Evolutionary conservation across 2,329 filamentous ascomycete genomes (phyloP).

Genomic region (Neospermospora avenae): DNA sequence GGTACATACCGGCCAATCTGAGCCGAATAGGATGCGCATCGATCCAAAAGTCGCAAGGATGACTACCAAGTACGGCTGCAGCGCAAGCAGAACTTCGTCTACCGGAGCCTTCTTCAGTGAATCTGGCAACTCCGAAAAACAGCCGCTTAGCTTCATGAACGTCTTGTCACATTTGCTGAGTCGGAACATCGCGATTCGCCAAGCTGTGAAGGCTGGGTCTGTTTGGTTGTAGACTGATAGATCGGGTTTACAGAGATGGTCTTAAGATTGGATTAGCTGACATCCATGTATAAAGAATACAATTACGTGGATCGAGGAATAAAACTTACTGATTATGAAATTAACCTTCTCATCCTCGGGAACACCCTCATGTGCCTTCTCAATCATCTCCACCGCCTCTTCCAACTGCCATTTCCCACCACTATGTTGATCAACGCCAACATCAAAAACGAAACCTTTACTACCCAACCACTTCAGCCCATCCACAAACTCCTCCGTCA

Average conservation of each 20-base stretch:
- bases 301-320: no score
- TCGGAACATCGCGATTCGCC: slow-evolving; percentile 65
- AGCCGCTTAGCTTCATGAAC: slow-evolving; percentile 92
- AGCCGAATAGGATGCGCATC: slow-evolving; percentile 79
- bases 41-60: slow-evolving; percentile 71
- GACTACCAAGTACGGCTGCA: slow-evolving; percentile 69
- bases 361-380: slow-evolving; percentile 60
- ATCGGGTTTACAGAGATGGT: slow-evolving; percentile 89
- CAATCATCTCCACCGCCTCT: slow-evolving; percentile 68
- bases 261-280: slow-evolving; percentile 41
- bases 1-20: slow-evolving; percentile 92
- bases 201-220: slow-evolving; percentile 54
- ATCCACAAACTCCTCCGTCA: slow-evolving; percentile 62
- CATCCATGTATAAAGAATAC: no score
- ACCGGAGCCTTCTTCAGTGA: slow-evolving; percentile 47
- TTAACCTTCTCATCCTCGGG: slow-evolving; percentile 52
- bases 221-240: slow-evolving; percentile 58
- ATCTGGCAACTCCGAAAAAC: slow-evolving; percentile 72
- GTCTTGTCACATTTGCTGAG: slow-evolving; percentile 62
- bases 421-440: slow-evolving; percentile 78
- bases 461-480: slow-evolving; percentile 62
- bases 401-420: slow-evolving; percentile 72
- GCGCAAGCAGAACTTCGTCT: slow-evolving; percentile 57
- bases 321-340: slow-evolving; percentile 34
- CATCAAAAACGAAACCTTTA: slow-evolving; percentile 69